Evolutionary conservation across 441 rosid species (phyloP).

Genomic region (Croton laevigatus): DNA sequence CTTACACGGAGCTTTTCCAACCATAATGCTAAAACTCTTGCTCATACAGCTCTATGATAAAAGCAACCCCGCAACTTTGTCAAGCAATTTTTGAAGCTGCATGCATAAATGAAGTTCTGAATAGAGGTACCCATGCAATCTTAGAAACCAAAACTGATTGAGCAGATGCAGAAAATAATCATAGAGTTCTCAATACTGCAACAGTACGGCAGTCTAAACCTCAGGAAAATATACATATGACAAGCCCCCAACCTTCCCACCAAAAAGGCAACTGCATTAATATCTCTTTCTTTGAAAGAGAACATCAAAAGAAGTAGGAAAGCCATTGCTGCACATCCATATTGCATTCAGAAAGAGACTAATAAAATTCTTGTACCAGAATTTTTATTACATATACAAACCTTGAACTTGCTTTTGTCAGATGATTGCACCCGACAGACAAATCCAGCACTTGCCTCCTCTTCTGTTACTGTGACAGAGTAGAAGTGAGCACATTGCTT

Average conservation of each 20-base stretch:
- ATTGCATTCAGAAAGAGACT: background rate
- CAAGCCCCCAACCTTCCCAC: background rate
- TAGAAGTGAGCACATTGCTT: slow-evolving; percentile 98
- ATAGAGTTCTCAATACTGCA: background rate
- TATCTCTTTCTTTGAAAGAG: background rate
- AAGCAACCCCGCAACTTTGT: background rate
- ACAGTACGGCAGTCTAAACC: background rate
- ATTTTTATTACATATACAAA: slow-evolving; percentile 23
- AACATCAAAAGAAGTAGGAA: background rate
- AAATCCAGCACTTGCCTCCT: slow-evolving; percentile 80
- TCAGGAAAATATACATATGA: too few relatives aligned
- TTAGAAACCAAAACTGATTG: background rate
- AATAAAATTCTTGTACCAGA: slow-evolving; percentile 9
- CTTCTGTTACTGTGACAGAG: slow-evolving; percentile 80
- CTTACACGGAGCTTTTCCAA: background rate
- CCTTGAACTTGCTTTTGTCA: slow-evolving; percentile 99
- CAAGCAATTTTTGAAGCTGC: background rate
- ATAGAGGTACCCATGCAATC: background rate
- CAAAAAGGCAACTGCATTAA: background rate
- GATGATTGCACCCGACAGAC: slow-evolving; percentile 87
- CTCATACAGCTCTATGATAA: background rate
- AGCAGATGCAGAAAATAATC: background rate
- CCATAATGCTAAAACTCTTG: background rate
- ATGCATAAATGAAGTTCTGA: background rate
- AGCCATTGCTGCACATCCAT: background rate